Evolutionary conservation across 2,329 filamentous ascomycete species (phyloP).

Genomic region (Aspergillus arachidicola): DNA sequence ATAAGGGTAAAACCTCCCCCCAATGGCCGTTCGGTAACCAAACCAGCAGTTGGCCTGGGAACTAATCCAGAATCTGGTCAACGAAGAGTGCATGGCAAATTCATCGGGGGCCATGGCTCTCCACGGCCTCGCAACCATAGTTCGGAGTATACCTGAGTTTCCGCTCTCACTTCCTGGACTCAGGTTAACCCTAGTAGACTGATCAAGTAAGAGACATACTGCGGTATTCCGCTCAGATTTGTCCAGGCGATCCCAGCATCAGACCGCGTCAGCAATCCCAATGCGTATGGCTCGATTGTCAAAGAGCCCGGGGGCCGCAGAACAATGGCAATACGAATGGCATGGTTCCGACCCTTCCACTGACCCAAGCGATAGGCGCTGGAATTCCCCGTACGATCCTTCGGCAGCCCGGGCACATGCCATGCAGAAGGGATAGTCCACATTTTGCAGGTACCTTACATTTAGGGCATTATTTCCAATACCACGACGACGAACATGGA

Average conservation of each 20-base stretch:
- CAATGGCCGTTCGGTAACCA: background rate
- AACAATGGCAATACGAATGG: conserved; percentile 10
- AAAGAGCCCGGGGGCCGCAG: background rate
- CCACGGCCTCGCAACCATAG: background rate
- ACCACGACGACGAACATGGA: background rate
- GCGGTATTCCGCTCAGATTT: background rate
- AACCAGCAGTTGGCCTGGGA: background rate
- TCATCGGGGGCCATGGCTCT: conserved; percentile 3
- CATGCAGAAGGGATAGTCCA: conserved; percentile 15
- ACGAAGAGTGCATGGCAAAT: conserved; percentile 5
- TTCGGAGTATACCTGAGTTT: conserved; percentile 2
- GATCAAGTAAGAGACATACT: background rate
- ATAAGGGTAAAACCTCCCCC: background rate
- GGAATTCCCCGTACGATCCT: conserved; percentile 16
- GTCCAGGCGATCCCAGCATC: background rate
- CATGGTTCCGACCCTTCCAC: conserved; percentile 6
- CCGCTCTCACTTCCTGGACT: background rate
- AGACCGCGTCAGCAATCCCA: conserved; percentile 4
- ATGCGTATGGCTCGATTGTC: conserved; percentile 3
- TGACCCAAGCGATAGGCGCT: conserved; percentile 16
- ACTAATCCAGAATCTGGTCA: background rate
- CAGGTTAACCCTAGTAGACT: background rate
- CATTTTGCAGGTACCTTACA: conserved; percentile 21
- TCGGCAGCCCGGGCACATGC: conserved; percentile 12
- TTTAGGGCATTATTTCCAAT: conserved; percentile 5